Evolutionary conservation across 352 stramenopile genomes (phyloP).

Genomic region (Phytophthora colocasiae): DNA sequence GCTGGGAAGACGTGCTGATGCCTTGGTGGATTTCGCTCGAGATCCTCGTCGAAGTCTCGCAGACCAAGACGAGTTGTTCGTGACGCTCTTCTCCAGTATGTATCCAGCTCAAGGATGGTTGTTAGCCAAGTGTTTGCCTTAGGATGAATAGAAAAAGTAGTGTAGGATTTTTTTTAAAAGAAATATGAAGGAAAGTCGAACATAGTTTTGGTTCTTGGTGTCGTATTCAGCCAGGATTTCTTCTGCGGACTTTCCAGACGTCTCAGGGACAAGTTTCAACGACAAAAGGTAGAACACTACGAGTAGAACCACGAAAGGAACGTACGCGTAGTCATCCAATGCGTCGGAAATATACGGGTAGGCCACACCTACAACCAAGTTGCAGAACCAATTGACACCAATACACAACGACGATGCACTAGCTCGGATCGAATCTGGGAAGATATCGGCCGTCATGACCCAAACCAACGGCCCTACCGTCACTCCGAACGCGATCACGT

Average conservation of each 20-base stretch:
- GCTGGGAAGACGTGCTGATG: slow-evolving; percentile 76
- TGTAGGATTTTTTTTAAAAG: slow-evolving; percentile 13
- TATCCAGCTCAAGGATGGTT: slow-evolving; percentile 85
- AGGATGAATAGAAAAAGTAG: slow-evolving; percentile 28
- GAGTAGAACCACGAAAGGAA: slow-evolving; percentile 24
- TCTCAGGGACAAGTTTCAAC: slow-evolving; percentile 24
- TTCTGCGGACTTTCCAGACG: slow-evolving; percentile 26
- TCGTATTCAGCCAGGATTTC: slow-evolving; percentile 26
- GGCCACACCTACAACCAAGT: slow-evolving; percentile 22
- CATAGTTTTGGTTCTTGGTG: neutral
- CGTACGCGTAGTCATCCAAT: slow-evolving; percentile 11
- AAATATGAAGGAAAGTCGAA: slow-evolving; percentile 19
- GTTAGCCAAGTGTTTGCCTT: slow-evolving; percentile 71
- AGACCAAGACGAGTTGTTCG: slow-evolving; percentile 89
- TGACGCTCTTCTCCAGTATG: slow-evolving; percentile 85
- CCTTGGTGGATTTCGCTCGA: slow-evolving; percentile 71
- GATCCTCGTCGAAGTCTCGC: slow-evolving; percentile 73
- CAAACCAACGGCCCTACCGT: slow-evolving; percentile 21
- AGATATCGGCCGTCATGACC: slow-evolving; percentile 25
- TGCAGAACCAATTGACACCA: slow-evolving; percentile 25
- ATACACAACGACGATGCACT: slow-evolving; percentile 24
- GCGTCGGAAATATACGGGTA: slow-evolving; percentile 28
- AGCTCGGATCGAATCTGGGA: slow-evolving; percentile 21
- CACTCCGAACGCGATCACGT: slow-evolving; percentile 22
- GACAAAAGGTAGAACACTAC: slow-evolving; percentile 16